Conservation (phyloP, 202 grass and related monocot genomes). For the Dendrocalamus latiflorus region DNA sequence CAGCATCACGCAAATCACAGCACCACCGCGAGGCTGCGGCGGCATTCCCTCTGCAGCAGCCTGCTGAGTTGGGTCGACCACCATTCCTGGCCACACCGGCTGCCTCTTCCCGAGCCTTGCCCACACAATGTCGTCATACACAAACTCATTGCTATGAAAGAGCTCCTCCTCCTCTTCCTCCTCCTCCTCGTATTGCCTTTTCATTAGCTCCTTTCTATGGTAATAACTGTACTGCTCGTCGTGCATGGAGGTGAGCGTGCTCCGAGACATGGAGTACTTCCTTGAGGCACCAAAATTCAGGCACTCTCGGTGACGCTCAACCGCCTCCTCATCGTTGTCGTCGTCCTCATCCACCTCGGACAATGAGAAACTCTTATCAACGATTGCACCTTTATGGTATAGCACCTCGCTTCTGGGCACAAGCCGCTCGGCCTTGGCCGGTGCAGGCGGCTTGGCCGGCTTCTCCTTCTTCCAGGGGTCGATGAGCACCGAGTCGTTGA, state of each 20-base stretch:
- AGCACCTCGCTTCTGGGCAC: slow-evolving; percentile 25
- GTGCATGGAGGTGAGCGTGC: slow-evolving; percentile 48
- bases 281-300: slow-evolving; percentile 46
- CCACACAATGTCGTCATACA: slow-evolving; percentile 87
- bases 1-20: slow-evolving; percentile 74
- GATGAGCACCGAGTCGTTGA: slow-evolving; percentile 85
- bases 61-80: slow-evolving; percentile 70
- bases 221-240: slow-evolving; percentile 18
- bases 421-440: slow-evolving; percentile 37
- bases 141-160: slow-evolving; percentile 33
- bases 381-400: slow-evolving; percentile 13
- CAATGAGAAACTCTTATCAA: slow-evolving; percentile 33
- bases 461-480: slow-evolving; percentile 96
- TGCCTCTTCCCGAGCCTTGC: slow-evolving; percentile 75
- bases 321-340: slow-evolving; percentile 27
- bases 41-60: slow-evolving; percentile 43
- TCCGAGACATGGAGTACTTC: slow-evolving; percentile 56
- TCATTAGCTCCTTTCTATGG: slow-evolving; percentile 27
- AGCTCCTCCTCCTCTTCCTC: slow-evolving; percentile 4
- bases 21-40: slow-evolving; percentile 33
- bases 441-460: slow-evolving; percentile 38
- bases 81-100: slow-evolving; percentile 69
- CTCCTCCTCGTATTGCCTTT: neutral
- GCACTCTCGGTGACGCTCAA: slow-evolving; percentile 39
- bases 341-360: slow-evolving; percentile 35